Evolutionary conservation across 2,329 filamentous ascomycete genomes (phyloP).

Genomic region (Colletotrichum limetticola): DNA sequence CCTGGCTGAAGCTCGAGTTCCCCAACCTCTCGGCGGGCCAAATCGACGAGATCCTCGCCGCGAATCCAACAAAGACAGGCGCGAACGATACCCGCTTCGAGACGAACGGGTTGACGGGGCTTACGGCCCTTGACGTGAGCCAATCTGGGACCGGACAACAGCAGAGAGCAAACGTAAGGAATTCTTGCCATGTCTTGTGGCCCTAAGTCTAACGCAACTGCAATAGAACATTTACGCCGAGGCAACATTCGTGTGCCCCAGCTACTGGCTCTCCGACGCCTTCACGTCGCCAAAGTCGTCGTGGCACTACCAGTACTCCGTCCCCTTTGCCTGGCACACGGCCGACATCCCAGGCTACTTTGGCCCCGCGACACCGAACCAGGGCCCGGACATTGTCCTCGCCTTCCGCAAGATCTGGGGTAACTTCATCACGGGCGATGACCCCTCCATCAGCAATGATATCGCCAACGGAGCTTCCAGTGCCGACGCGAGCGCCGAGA

Average conservation of each 20-base stretch:
- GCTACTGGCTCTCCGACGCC: slow-evolving; percentile 65
- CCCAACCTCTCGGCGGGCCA: slow-evolving; percentile 34
- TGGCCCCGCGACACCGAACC: slow-evolving; percentile 40
- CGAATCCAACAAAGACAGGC: slow-evolving; percentile 39
- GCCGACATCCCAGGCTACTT: slow-evolving; percentile 51
- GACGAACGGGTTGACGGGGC: slow-evolving; percentile 19
- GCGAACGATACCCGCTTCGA: slow-evolving; percentile 32
- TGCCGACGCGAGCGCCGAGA: slow-evolving; percentile 43
- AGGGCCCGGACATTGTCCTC: slow-evolving; percentile 41
- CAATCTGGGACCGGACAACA: slow-evolving; percentile 62
- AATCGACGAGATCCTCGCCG: slow-evolving; percentile 52
- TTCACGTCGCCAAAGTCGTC: slow-evolving; percentile 43
- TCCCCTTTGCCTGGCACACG: slow-evolving; percentile 52
- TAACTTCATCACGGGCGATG: slow-evolving; percentile 55
- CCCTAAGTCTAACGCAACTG: slow-evolving; percentile 41
- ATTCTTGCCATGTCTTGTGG: neutral
- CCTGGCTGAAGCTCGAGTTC: slow-evolving; percentile 47
- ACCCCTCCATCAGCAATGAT: slow-evolving; percentile 49
- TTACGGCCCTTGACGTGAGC: slow-evolving; percentile 50
- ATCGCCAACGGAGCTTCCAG: slow-evolving; percentile 42
- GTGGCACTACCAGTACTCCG: slow-evolving; percentile 62
- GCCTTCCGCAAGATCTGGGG: slow-evolving; percentile 57
- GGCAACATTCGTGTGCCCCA: slow-evolving; percentile 64
- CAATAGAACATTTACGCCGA: slow-evolving; percentile 63
- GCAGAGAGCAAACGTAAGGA: slow-evolving; percentile 44